Evolutionary conservation across 139 green algal genomes (phyloP).

Genomic region (Mychonastes homosphaera): DNA sequence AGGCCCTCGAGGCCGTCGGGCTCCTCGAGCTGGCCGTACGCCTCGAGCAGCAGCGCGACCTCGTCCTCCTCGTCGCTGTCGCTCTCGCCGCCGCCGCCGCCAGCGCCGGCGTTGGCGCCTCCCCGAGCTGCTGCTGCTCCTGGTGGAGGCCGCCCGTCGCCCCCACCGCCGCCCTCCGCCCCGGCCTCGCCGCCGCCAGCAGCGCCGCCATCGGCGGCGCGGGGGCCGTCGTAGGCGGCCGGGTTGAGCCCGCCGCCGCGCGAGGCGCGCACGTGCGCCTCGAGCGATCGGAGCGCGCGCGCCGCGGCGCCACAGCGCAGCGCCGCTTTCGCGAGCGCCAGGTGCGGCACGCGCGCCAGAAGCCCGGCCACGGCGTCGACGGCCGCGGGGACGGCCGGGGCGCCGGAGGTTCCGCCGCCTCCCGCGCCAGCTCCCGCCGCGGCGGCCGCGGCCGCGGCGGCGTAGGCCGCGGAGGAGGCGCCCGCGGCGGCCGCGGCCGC

Average conservation of each 20-base stretch:
- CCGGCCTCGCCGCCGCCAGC: too few relatives aligned
- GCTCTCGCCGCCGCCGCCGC: constrained; percentile 8
- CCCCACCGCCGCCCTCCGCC: too few relatives aligned
- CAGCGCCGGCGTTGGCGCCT: too few relatives aligned
- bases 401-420: not conserved
- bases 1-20: constrained; percentile 73
- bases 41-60: constrained; percentile 77
- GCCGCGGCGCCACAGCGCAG: constrained; percentile 69
- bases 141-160: too few relatives aligned
- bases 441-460: constrained; percentile 3
- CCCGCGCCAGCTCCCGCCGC: not conserved
- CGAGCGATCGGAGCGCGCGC: constrained; percentile 77
- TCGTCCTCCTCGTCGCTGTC: constrained; percentile 37
- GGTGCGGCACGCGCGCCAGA: constrained; percentile 45
- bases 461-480: too few relatives aligned
- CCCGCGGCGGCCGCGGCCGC: too few relatives aligned
- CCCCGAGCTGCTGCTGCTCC: too few relatives aligned
- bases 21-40: constrained; percentile 85
- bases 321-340: constrained; percentile 49
- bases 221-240: constrained; percentile 23
- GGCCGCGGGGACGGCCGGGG: not conserved
- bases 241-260: constrained; percentile 66
- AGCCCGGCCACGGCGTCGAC: constrained; percentile 32
- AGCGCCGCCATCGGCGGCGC: too few relatives aligned
- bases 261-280: constrained; percentile 55